Base-by-base conservation (phyloP, 352 stramenopile genomes). In the Pythium brachiatum region DNA sequence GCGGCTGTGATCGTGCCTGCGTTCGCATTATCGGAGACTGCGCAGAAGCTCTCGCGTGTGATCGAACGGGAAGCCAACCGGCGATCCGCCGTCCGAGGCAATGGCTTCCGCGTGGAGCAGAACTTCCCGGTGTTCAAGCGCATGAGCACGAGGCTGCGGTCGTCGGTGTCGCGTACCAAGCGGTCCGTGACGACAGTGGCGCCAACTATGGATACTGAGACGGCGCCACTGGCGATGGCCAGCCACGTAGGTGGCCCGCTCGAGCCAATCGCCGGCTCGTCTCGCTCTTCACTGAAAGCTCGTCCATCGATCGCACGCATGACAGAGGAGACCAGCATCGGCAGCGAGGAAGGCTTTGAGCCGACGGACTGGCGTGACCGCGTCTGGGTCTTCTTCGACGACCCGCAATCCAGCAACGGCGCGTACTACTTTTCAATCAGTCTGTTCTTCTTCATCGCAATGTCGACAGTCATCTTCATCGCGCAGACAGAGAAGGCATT, bases 391-490 rank as follows among this genome's bases (percentile, higher is more conserved):
- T 78, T 90, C 41, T 75, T 92, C 25, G 79, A 92, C 60, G 83
- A 92, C 41, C 83, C 83, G 1, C 78, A 92, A 50, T 92, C 83
- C 23, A 89, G 77, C 1, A 52, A 23, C 2, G 29, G 31, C 5
- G 81, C 81, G n/a, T 87, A 88, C 53, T 89, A 86, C 52, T 74
- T 88, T 36, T 90, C 79, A 0, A 48, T 90, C 20, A 64, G 43
- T 31, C 66, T 91, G 27, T 89, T 92, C 57, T 69, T 68, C 46
- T 86, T 90, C 57, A 86, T 93, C 44, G 57, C 75, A 25, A 25
- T 90, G 0, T 90, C 81, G 16, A 93, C 81, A 1, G 63, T 79
- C 20, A 74, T 85, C 21, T 93, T 92, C 57, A 77, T 93, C 46
- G 68, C 72, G 26, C 76, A 90, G 69, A 93, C 84, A 0, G 80